Percentiles rank a stretch among this genome's conserved stretches.
Conservation (phyloP, 2,329 filamentous ascomycete species). For the Fusarium dimerum region DNA sequence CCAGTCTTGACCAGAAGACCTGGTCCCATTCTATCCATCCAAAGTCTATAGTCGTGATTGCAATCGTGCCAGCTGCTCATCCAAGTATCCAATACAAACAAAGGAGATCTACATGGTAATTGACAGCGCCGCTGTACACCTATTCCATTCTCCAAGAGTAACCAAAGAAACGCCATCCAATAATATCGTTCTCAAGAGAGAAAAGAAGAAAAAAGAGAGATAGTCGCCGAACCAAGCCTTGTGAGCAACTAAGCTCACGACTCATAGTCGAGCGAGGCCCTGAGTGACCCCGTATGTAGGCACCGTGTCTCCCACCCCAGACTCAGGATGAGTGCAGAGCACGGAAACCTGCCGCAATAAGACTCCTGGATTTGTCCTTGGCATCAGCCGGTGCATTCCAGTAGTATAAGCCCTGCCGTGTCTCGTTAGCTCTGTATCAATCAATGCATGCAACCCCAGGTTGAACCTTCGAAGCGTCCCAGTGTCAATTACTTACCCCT, state of each 20-base stretch:
- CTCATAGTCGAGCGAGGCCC: constrained; percentile 8
- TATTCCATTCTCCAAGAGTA: constrained; percentile 8
- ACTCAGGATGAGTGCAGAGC: constrained; percentile 48
- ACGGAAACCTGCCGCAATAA: constrained; percentile 60
- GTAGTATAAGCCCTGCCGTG: constrained; percentile 71
- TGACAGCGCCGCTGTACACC: constrained; percentile 18
- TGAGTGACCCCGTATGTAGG: constrained; percentile 8
- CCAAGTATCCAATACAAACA: constrained; percentile 3
- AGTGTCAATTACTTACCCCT: constrained; percentile 49
- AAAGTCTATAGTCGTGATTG: constrained; percentile 16
- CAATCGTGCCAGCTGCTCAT: constrained; percentile 3
- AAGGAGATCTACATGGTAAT: constrained; percentile 4
- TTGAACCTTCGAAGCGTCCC: no score
- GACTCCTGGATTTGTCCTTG: constrained; percentile 55
- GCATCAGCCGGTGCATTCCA: constrained; percentile 77
- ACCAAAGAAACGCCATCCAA: constrained; percentile 20
- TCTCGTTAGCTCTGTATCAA: constrained; percentile 19
- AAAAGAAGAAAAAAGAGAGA: constrained; percentile 4
- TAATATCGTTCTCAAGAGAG: constrained; percentile 14
- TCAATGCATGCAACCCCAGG: not conserved
- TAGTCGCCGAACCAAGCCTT: not conserved
- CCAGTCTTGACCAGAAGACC: constrained; percentile 17
- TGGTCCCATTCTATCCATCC: constrained; percentile 8
- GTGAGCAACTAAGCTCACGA: constrained; percentile 8
- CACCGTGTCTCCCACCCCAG: not conserved